phyloP scores from a whole-genome alignment of 73 alveolate genomes.

The Durusdinium trenchii region DNA sequence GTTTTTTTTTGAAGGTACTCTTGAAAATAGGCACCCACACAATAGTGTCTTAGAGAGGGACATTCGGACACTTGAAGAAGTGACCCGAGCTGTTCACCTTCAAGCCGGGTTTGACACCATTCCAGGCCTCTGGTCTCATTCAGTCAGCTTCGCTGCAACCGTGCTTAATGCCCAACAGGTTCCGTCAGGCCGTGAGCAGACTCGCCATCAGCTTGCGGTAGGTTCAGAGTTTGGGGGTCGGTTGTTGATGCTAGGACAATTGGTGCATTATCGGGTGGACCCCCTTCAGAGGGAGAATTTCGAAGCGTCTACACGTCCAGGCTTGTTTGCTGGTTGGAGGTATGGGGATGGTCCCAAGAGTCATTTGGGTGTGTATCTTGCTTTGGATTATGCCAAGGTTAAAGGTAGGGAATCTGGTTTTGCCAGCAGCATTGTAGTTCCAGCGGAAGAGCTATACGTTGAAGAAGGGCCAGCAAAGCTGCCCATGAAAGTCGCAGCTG shows the following conservation, averaged over 20 bases:
- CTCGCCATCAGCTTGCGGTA: not conserved
- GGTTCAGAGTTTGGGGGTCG: not conserved
- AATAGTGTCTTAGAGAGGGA: not conserved
- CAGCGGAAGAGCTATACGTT: not conserved
- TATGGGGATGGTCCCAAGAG: conserved; percentile 3
- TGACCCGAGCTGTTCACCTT: not conserved
- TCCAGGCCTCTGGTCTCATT: not conserved
- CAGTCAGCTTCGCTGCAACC: not conserved
- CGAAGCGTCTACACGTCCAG: not conserved
- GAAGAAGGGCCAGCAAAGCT: not conserved
- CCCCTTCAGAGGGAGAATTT: not conserved
- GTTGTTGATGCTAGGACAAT: not conserved
- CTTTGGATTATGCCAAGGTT: conserved; percentile 6
- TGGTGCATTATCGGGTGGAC: conserved; percentile 31
- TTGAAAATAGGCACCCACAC: not conserved
- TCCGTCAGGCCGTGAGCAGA: not conserved
- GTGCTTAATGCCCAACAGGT: not conserved
- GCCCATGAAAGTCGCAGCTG: not conserved
- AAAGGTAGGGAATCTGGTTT: not conserved
- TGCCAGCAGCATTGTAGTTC: not conserved
- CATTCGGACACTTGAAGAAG: not conserved
- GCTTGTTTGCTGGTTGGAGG: not conserved
- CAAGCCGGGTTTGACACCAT: not conserved
- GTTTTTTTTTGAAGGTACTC: not conserved
- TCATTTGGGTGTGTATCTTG: not conserved